A percentile compares a stretch with the other conserved stretches of the same genome.
Conservation (phyloP, 805 yeast genomes). For the Hyphopichia homilentoma region DNA sequence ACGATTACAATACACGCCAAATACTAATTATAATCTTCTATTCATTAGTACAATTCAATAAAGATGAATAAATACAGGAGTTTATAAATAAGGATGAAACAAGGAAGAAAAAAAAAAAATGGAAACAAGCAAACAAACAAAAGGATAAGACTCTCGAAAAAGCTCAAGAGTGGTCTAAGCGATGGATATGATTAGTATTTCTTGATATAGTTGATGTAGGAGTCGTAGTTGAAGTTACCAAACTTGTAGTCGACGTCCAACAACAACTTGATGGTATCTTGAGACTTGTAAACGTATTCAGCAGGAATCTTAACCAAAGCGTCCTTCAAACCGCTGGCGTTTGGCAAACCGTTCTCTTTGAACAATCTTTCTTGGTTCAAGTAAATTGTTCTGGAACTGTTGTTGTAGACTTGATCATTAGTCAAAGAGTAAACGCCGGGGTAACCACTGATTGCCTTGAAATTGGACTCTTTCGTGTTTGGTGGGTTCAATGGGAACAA, state of each 20-base stretch:
- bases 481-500: conserved; percentile 66
- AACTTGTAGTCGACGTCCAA: conserved; percentile 62
- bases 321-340: conserved; percentile 25
- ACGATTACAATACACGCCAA: no score
- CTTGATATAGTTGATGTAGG: conserved; percentile 39
- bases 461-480: conserved; percentile 39
- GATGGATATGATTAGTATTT: no score
- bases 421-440: conserved; percentile 44
- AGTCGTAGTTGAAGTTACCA: conserved; percentile 48
- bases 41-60: no score
- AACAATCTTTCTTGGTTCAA: conserved; percentile 35
- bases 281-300: conserved; percentile 51
- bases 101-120: no score
- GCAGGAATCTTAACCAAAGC: conserved; percentile 42
- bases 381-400: conserved; percentile 27
- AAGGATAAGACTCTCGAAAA: no score
- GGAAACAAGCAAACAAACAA: no score
- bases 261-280: conserved; percentile 57
- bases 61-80: no score
- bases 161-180: no score
- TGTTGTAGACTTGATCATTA: conserved; percentile 40
- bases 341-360: conserved; percentile 26
- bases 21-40: no score
- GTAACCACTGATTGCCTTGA: conserved; percentile 41
- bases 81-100: no score